phyloP scores from a whole-genome alignment of 257 asterid species.

The Echium plantagineum region DNA sequence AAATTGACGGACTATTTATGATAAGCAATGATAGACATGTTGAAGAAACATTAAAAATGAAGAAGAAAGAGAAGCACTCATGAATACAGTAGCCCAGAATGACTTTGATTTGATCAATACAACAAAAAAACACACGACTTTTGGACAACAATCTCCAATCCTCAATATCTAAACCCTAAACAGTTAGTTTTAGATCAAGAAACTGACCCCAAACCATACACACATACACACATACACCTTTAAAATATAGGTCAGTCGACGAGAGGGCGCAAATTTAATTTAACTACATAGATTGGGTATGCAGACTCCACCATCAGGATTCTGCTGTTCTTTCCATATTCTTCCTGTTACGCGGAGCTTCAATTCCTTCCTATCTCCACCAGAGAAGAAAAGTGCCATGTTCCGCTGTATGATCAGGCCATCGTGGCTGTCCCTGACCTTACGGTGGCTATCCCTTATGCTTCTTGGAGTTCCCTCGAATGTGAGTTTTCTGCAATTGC shows the following conservation, averaged over 20 bases:
- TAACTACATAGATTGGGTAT: background rate
- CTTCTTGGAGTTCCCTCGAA: background rate
- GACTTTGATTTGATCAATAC: background rate
- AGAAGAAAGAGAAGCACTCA: background rate
- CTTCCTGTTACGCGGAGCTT: background rate
- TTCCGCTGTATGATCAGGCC: background rate
- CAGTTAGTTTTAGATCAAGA: background rate
- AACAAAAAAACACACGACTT: background rate
- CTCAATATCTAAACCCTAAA: background rate
- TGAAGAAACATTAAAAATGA: no score
- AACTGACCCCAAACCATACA: no score
- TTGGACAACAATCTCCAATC: background rate
- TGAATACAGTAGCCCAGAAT: background rate
- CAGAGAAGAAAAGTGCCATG: background rate
- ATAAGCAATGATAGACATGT: no score
- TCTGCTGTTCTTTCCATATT: background rate
- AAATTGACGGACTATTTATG: no score
- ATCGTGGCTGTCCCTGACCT: background rate
- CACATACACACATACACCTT: no score
- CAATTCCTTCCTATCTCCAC: background rate
- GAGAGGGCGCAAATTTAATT: background rate
- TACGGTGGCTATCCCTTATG: background rate
- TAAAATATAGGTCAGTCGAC: background rate
- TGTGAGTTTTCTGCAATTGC: background rate
- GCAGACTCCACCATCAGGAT: background rate